Percentiles rank a stretch among this genome's conserved stretches.
These are phyloP conservation scores for Lichina pygmaea DNA, from an alignment of 495 filamentous ascomycete species.

Conservation along the genomic window DNA sequence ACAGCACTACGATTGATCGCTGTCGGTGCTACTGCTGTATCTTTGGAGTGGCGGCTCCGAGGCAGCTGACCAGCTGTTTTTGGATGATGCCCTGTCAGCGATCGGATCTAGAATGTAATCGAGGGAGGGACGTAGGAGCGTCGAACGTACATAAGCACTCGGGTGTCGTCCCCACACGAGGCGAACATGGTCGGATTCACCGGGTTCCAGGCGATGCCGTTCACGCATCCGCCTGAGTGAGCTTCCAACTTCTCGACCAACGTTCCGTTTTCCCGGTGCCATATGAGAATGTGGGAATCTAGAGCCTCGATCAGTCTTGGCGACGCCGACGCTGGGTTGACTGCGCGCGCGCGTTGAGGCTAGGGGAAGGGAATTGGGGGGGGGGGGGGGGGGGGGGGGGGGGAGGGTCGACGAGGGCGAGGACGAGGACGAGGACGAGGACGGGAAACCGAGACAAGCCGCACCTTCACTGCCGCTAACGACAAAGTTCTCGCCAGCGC, in stretches of 20 bases:
- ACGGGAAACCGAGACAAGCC: neutral
- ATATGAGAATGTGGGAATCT: slow-evolving; percentile 68
- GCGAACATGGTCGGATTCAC: slow-evolving; percentile 63
- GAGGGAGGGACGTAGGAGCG: too few species aligned
- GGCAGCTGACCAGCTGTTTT: too few species aligned
- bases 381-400: too few species aligned
- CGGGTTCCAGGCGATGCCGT: slow-evolving; percentile 82
- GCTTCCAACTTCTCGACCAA: slow-evolving; percentile 52
- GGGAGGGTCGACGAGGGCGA: neutral
- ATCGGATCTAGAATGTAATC: too few species aligned
- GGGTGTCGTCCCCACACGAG: slow-evolving; percentile 66
- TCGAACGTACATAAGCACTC: slow-evolving; percentile 54
- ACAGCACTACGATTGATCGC: too few species aligned
- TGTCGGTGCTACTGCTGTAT: too few species aligned
- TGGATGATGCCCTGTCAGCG: too few species aligned
- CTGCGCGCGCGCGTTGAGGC: neutral
- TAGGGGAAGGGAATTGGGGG: neutral
- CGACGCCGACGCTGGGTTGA: slow-evolving; percentile 3
- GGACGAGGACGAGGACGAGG: neutral
- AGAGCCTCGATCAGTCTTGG: slow-evolving; percentile 3
- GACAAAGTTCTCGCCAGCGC: slow-evolving; percentile 73
- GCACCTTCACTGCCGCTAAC: slow-evolving; percentile 78
- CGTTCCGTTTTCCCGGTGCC: slow-evolving; percentile 59
- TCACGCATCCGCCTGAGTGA: slow-evolving; percentile 51
- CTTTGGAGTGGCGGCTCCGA: too few species aligned